A percentile compares a stretch with the other conserved stretches of the same genome.
These are phyloP conservation scores for Heterobasidion irregulare DNA, from an alignment of 1,284 basidiomycete species.

Conservation along the genomic window DNA sequence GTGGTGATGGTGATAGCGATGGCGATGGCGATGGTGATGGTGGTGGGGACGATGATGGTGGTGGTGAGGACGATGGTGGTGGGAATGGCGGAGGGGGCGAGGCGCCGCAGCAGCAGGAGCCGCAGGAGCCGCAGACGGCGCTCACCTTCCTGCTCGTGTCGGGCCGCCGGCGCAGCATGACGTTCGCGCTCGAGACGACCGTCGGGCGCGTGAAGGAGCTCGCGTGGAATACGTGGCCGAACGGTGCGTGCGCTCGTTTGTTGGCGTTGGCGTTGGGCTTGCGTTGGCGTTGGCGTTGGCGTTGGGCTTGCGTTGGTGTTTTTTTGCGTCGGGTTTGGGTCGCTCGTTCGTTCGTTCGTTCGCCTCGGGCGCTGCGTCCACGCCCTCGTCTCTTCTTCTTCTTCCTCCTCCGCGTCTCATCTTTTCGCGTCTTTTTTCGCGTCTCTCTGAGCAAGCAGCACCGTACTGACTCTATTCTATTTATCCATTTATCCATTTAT, in stretches of 20 bases:
- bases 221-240: constrained; percentile 79
- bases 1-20: no score
- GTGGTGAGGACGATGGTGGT: no score
- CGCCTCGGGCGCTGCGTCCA: no score
- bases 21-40: no score
- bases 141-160: constrained; percentile 74
- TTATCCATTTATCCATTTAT: not conserved
- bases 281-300: no score
- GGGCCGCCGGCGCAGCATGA: constrained; percentile 63
- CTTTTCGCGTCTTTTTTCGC: not conserved
- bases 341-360: not conserved
- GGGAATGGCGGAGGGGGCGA: not conserved
- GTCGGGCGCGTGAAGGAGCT: constrained; percentile 79
- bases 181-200: constrained; percentile 73
- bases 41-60: no score
- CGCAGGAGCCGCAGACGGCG: constrained; percentile 43
- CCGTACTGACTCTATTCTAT: not conserved
- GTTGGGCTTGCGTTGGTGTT: no score
- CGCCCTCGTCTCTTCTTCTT: no score
- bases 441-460: no score
- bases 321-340: no score
- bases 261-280: no score
- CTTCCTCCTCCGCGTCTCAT: no score
- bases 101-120: not conserved
- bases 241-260: constrained; percentile 36